Evolutionary conservation across 208 protist genomes (phyloP).

Genomic region (Leishmania martiniquensis): DNA sequence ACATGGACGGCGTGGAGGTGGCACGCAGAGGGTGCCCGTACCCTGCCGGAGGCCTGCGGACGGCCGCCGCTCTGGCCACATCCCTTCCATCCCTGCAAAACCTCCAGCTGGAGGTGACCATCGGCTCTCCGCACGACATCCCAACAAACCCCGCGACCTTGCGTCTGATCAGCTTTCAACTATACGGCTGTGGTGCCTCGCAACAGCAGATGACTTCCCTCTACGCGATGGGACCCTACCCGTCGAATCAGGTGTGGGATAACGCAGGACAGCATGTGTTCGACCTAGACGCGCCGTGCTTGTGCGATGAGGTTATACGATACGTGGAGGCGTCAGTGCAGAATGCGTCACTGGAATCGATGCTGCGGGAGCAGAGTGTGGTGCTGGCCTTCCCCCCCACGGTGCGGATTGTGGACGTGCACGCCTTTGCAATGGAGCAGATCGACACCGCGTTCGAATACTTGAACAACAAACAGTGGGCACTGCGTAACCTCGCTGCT

Average conservation of each 20-base stretch:
- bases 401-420: constrained; percentile 32
- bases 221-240: constrained; percentile 40
- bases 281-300: constrained; percentile 32
- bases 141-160: constrained; percentile 25
- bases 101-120: constrained; percentile 36
- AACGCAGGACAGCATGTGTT: constrained; percentile 23
- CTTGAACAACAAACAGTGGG: constrained; percentile 55
- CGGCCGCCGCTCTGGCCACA: constrained; percentile 22
- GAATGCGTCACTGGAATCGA: constrained; percentile 9
- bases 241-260: constrained; percentile 29
- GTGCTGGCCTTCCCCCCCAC: constrained; percentile 25
- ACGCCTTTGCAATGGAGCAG: constrained; percentile 38
- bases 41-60: constrained; percentile 29
- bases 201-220: constrained; percentile 40
- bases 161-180: constrained; percentile 49
- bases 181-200: constrained; percentile 46
- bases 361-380: constrained; percentile 27
- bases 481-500: constrained; percentile 33
- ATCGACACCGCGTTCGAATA: constrained; percentile 30
- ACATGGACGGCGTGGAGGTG: constrained; percentile 52
- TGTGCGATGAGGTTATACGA: constrained; percentile 40
- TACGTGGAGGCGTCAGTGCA: constrained; percentile 33
- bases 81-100: constrained; percentile 25
- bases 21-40: constrained; percentile 28
- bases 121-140: constrained; percentile 38